phyloP scores from a whole-genome alignment of 116 monocot genomes.

The Zostera marina region DNA sequence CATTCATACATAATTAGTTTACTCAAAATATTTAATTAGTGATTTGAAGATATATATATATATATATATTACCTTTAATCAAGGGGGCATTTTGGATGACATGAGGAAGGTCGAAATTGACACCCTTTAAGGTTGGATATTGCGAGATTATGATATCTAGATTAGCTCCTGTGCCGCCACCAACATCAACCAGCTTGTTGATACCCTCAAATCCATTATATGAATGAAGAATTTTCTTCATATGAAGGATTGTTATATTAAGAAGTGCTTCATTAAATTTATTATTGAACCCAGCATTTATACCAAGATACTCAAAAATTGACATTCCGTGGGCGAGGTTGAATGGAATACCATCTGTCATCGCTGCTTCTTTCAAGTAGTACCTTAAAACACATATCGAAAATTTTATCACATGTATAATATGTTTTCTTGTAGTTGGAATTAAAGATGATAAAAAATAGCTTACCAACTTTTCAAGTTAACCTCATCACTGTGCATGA shows the following conservation, averaged over 20 bases:
- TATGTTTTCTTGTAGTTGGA: too few species aligned
- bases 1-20: too few species aligned
- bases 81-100: conserved; percentile 10
- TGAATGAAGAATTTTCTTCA: conserved; percentile 22
- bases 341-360: conserved; percentile 20
- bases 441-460: too few species aligned
- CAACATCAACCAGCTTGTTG: too few species aligned
- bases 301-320: background rate
- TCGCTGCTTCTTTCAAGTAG: conserved; percentile 27
- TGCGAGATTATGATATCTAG: conserved; percentile 25
- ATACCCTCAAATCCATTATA: conserved; percentile 24
- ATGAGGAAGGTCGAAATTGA: conserved; percentile 39
- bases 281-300: conserved; percentile 6
- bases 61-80: too few species aligned
- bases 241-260: conserved; percentile 20
- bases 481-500: background rate
- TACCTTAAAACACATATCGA: conserved; percentile 7
- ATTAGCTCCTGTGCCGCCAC: conserved; percentile 14
- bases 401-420: background rate
- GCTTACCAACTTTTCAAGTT: background rate
- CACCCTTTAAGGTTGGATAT: conserved; percentile 26
- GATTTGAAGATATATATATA: too few species aligned
- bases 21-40: too few species aligned
- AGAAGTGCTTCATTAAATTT: conserved; percentile 49
- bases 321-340: conserved; percentile 33